Evolutionary conservation across 352 stramenopile species (phyloP).

Genomic region (Phytophthora melonis): DNA sequence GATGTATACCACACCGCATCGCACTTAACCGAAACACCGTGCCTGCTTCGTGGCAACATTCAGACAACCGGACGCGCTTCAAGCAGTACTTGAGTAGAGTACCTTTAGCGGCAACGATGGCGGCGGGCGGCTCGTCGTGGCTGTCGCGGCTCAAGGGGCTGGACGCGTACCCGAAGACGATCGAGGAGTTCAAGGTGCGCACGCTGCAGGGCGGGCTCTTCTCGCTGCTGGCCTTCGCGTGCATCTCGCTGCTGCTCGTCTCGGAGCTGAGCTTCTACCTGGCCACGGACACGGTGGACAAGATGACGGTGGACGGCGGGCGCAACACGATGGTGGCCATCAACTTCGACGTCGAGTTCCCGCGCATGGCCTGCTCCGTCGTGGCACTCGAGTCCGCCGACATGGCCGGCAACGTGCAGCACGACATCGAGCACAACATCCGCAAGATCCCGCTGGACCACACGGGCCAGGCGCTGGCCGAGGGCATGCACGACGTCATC

Average conservation of each 20-base stretch:
- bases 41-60: slow-evolving; percentile 27
- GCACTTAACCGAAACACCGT: slow-evolving; percentile 6
- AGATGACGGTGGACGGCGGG: slow-evolving; percentile 84
- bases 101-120: slow-evolving; percentile 5
- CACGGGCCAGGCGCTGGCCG: slow-evolving; percentile 51
- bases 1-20: slow-evolving; percentile 1
- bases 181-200: slow-evolving; percentile 91
- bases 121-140: slow-evolving; percentile 31
- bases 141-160: slow-evolving; percentile 56
- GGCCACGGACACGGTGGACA: slow-evolving; percentile 79
- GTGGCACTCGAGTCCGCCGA: slow-evolving; percentile 79
- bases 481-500: slow-evolving; percentile 68
- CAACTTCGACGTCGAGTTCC: slow-evolving; percentile 87
- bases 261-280: slow-evolving; percentile 88
- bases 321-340: slow-evolving; percentile 78
- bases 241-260: slow-evolving; percentile 71
- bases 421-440: slow-evolving; percentile 85
- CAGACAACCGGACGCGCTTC: slow-evolving; percentile 1
- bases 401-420: slow-evolving; percentile 73
- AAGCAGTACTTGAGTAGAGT: slow-evolving; percentile 1
- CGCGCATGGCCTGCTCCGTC: slow-evolving; percentile 80
- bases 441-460: slow-evolving; percentile 75
- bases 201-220: slow-evolving; percentile 86
- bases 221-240: slow-evolving; percentile 74
- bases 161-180: slow-evolving; percentile 89